Conservation (phyloP, 257 asterid genomes). For the Euphrasia confusa region DNA sequence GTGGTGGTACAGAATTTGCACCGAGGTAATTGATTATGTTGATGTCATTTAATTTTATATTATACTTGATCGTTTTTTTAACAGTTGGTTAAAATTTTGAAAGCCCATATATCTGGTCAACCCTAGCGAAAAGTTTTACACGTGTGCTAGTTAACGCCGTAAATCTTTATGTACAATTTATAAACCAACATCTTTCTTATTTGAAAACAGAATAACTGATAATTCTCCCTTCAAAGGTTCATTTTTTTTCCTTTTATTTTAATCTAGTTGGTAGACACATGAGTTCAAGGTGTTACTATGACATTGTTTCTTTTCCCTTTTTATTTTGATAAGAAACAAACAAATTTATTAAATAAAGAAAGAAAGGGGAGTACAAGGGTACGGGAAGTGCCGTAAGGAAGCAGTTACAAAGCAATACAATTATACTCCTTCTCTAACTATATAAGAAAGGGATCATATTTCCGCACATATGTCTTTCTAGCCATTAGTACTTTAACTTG, state of each 20-base stretch:
- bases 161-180: neutral
- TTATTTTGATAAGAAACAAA: neutral
- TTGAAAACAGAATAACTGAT: slow-evolving; percentile 9
- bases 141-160: neutral
- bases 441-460: neutral
- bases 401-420: too few species aligned
- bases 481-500: neutral
- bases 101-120: slow-evolving; percentile 1
- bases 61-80: neutral
- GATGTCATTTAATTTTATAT: slow-evolving; percentile 9
- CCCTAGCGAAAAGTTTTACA: slow-evolving; percentile 12
- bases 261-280: slow-evolving; percentile 3
- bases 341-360: neutral
- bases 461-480: neutral
- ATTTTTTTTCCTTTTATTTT: neutral
- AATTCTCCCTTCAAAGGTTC: slow-evolving; percentile 2
- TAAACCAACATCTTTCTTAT: neutral
- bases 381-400: neutral
- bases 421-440: too few species aligned
- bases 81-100: neutral
- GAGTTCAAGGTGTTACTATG: slow-evolving; percentile 5
- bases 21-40: slow-evolving; percentile 51
- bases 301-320: neutral
- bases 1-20: slow-evolving; percentile 33
- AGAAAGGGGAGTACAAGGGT: neutral